phyloP scores from a whole-genome alignment of 2,329 filamentous ascomycete genomes.

The Mycogone perniciosa region DNA sequence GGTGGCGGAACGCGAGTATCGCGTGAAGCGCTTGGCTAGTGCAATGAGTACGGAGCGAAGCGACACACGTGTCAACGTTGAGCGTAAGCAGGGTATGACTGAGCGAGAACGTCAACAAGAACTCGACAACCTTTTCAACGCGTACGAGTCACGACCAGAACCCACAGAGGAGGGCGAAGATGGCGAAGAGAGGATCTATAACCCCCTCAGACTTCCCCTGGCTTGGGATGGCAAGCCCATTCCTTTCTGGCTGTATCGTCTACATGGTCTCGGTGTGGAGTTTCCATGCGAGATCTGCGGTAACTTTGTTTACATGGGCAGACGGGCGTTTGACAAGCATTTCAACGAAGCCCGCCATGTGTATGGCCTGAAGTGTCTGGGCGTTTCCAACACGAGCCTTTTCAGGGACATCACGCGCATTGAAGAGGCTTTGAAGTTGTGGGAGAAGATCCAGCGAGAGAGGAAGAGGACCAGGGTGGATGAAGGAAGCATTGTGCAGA shows the following conservation, averaged over 20 bases:
- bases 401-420: conserved; percentile 94
- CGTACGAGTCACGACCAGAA: conserved; percentile 26
- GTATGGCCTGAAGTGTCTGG: conserved; percentile 87
- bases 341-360: conserved; percentile 93
- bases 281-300: conserved; percentile 95
- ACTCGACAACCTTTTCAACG: conserved; percentile 71
- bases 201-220: conserved; percentile 89
- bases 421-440: conserved; percentile 78
- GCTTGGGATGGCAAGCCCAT: conserved; percentile 99
- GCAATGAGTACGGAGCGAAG: conserved; percentile 81
- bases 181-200: conserved; percentile 87
- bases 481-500: conserved; percentile 85
- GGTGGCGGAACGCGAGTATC: conserved; percentile 81
- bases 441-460: conserved; percentile 88
- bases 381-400: conserved; percentile 82
- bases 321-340: conserved; percentile 95
- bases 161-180: conserved; percentile 58
- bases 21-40: conserved; percentile 70
- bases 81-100: conserved; percentile 95
- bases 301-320: conserved; percentile 98
- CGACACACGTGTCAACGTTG: conserved; percentile 89
- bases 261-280: conserved; percentile 91
- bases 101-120: conserved; percentile 93
- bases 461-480: conserved; percentile 70
- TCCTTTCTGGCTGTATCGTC: conserved; percentile 96